Conservation (phyloP, 306 rosid genomes). For the Carpinus viminea region DNA sequence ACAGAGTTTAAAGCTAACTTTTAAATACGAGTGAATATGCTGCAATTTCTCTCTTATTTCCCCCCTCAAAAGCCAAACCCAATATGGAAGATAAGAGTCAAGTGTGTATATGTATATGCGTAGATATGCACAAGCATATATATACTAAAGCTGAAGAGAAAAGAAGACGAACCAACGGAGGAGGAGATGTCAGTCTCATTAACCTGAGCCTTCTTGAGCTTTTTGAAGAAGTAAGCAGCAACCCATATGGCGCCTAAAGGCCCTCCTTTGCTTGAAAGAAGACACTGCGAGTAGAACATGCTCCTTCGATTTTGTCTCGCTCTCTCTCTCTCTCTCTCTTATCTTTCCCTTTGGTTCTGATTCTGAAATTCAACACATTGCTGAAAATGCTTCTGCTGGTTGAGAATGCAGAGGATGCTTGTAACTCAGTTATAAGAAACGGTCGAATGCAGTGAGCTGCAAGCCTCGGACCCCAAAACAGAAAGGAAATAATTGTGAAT, state of each 20-base stretch:
- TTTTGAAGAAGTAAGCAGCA: constrained; percentile 70
- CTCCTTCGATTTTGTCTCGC: constrained; percentile 1
- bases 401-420: neutral
- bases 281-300: constrained; percentile 50
- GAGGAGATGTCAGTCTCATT: constrained; percentile 56
- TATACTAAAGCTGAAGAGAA: neutral
- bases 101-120: neutral
- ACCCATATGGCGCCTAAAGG: constrained; percentile 61
- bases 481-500: neutral
- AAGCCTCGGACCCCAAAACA: neutral
- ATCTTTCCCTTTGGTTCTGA: neutral
- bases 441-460: constrained; percentile 23
- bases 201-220: constrained; percentile 71
- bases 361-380: neutral
- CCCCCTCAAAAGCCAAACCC: neutral
- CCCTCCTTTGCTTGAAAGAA: constrained; percentile 44
- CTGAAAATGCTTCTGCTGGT: neutral
- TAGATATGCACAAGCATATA: neutral
- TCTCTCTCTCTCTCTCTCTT: neutral
- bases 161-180: constrained; percentile 57
- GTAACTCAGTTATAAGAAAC: constrained; percentile 18
- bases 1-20: too few species aligned
- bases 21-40: neutral
- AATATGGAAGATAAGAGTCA: neutral
- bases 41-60: neutral